These are phyloP conservation scores for Carallia pectinifolia DNA, from an alignment of 345 rosid species.

Conservation along the genomic window DNA sequence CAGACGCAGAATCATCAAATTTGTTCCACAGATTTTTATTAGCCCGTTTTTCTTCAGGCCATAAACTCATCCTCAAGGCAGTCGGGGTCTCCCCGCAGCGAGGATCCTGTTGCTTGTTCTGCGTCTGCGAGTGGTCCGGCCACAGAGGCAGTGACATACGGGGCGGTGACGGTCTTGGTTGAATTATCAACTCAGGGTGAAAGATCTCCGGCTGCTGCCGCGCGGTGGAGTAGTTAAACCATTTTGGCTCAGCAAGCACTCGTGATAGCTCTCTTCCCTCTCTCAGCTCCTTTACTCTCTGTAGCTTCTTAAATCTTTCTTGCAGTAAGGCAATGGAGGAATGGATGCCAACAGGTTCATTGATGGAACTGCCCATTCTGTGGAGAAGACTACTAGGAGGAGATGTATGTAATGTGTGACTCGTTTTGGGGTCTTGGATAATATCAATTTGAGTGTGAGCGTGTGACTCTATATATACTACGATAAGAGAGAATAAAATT, in stretches of 20 bases:
- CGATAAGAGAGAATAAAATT: too few species aligned
- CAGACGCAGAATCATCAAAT: neutral
- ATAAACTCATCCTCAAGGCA: neutral
- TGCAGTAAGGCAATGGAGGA: conserved; percentile 71
- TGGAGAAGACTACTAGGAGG: too few species aligned
- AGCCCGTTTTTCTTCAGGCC: neutral
- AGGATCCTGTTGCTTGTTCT: neutral
- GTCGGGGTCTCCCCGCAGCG: neutral
- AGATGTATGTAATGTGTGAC: too few species aligned
- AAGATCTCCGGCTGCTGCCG: neutral
- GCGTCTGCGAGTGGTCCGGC: neutral
- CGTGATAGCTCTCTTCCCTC: conserved; percentile 52
- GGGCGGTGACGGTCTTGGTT: neutral
- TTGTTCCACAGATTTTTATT: neutral
- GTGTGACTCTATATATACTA: too few species aligned
- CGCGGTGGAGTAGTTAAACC: neutral
- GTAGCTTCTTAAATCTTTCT: conserved; percentile 69
- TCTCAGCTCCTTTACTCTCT: conserved; percentile 61
- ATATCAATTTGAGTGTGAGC: too few species aligned
- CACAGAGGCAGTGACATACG: neutral
- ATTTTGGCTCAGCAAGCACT: conserved; percentile 7
- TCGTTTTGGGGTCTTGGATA: too few species aligned
- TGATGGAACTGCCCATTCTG: conserved; percentile 41
- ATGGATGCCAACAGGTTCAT: conserved; percentile 43
- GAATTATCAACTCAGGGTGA: conserved; percentile 10